Evolutionary conservation across 441 rosid species (phyloP).

Genomic region (Adansonia rubrostipa): DNA sequence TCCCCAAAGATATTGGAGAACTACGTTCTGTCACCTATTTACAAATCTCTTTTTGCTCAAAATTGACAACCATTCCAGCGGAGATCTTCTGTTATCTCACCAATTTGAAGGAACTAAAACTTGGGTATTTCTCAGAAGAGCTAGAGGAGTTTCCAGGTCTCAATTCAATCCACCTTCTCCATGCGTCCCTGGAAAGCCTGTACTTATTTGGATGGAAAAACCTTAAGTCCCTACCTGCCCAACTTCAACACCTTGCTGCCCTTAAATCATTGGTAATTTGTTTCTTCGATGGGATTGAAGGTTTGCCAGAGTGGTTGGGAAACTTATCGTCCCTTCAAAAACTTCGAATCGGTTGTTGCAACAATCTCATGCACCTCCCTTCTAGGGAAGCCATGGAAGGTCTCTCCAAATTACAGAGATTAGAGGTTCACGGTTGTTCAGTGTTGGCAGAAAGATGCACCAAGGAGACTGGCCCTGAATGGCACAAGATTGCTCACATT

Average conservation of each 20-base stretch:
- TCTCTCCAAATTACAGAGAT: slow-evolving; percentile 22
- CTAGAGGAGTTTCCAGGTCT: slow-evolving; percentile 28
- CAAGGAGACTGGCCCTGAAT: slow-evolving; percentile 30
- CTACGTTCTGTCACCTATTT: slow-evolving; percentile 8
- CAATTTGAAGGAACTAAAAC: slow-evolving; percentile 20
- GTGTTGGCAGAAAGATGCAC: slow-evolving; percentile 25
- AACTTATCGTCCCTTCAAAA: slow-evolving; percentile 29
- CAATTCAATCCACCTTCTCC: slow-evolving; percentile 17
- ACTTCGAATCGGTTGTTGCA: background rate
- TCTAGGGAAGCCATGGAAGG: slow-evolving; percentile 20
- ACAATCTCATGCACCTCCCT: slow-evolving; percentile 28
- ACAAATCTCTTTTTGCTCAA: background rate
- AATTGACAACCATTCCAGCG: background rate
- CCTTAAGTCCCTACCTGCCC: slow-evolving; percentile 30
- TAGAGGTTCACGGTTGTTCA: slow-evolving; percentile 6
- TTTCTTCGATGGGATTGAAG: slow-evolving; percentile 22
- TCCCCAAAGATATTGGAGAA: slow-evolving; percentile 21
- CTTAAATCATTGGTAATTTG: slow-evolving; percentile 9
- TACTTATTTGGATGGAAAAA: slow-evolving; percentile 20
- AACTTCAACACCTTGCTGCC: slow-evolving; percentile 33
- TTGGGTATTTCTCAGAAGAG: slow-evolving; percentile 28
- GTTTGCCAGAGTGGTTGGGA: slow-evolving; percentile 41
- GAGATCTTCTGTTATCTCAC: slow-evolving; percentile 20
- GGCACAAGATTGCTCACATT: slow-evolving; percentile 34
- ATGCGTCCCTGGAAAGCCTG: slow-evolving; percentile 20